Evolutionary conservation across 371 early-diverging fungal genomes (phyloP), one percentile per base, ranked within the genome.

Genomic region (Entomophthora muscae): DNA sequence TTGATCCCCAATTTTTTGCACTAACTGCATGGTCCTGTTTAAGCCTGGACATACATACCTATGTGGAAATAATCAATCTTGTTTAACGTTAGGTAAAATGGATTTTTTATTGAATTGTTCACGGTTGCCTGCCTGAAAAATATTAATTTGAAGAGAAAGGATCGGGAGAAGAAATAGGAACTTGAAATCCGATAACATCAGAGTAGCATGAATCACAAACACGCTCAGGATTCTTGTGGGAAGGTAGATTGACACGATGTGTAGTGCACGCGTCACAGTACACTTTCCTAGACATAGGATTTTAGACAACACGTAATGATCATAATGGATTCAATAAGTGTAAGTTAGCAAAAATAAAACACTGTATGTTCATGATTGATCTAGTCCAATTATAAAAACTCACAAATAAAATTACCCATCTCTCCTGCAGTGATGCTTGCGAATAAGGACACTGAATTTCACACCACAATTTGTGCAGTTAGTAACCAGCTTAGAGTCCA

Each of bases 391-490:
- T n/a, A n/a, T n/a, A n/a, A n/a, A n/a, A n/a, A n/a, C n/a, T n/a
- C n/a, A n/a, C n/a, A n/a, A n/a, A n/a, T n/a, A n/a, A n/a, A 42
- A 5, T 33, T 61, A 61, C 61, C 63, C 63, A 63, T 63, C 63
- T 3, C 63, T 26, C 17, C 63, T 52, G 29, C 63, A 63, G 32
- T 63, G 63, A 29, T 63, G 63, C 55, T 63, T 63, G 2, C 63
- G 3, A 12, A 52, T 10, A 21, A 63, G 30, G n/a, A 63, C 5
- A 1, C 53, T 31, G n/a, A 63, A 63, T 31, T 17, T 24, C 2
- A 24, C 30, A 1, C 52, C 17, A 30, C 63, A 63, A 23, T 52
- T 52, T 22, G 63, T 63, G 28, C 63, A 63, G 13, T 53, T 28
- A 17, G 63, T 54, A 27, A 54, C 63, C 26, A 63, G 26, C 31